phyloP scores from a whole-genome alignment of 1,284 basidiomycete genomes.

The Ustilago bromivora region DNA sequence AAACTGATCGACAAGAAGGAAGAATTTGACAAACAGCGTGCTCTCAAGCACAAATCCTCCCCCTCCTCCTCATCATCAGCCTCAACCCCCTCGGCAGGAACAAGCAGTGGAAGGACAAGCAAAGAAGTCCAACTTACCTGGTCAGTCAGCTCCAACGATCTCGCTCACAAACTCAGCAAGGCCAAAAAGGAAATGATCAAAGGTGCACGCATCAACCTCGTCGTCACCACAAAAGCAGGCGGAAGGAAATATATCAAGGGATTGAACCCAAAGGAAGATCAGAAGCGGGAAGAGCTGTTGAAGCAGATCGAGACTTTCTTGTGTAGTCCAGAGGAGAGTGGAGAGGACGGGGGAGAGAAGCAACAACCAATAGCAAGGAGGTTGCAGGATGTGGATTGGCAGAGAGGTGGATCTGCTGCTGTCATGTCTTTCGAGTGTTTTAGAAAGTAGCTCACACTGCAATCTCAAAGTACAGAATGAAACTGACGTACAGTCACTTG shows the following conservation, averaged over 20 bases:
- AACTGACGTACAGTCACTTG: neutral
- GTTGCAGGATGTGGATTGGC: slow-evolving; percentile 43
- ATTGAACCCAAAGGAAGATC: slow-evolving; percentile 28
- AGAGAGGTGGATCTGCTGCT: slow-evolving; percentile 32
- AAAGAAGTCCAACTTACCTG: slow-evolving; percentile 63
- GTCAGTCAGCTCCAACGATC: slow-evolving; percentile 56
- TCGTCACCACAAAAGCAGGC: slow-evolving; percentile 37
- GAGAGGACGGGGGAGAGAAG: neutral
- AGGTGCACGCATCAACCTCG: slow-evolving; percentile 42
- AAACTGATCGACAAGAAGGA: slow-evolving; percentile 71
- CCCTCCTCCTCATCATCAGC: neutral
- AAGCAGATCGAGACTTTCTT: slow-evolving; percentile 24
- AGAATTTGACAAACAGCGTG: slow-evolving; percentile 59
- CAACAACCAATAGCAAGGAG: slow-evolving; percentile 24
- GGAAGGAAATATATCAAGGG: slow-evolving; percentile 38
- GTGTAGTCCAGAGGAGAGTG: slow-evolving; percentile 5
- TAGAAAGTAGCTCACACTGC: slow-evolving; percentile 8
- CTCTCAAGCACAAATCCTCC: slow-evolving; percentile 32
- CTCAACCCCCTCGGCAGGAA: neutral
- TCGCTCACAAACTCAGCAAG: slow-evolving; percentile 55
- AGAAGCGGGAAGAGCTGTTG: slow-evolving; percentile 13
- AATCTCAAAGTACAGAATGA: neutral
- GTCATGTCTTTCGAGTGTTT: slow-evolving; percentile 44
- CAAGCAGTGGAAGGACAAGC: slow-evolving; percentile 3
- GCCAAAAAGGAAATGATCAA: slow-evolving; percentile 50